Evolutionary conservation across 139 green algal genomes (phyloP), one percentile per base, ranked within the genome.

Genomic region (Trebouxia sp.): DNA sequence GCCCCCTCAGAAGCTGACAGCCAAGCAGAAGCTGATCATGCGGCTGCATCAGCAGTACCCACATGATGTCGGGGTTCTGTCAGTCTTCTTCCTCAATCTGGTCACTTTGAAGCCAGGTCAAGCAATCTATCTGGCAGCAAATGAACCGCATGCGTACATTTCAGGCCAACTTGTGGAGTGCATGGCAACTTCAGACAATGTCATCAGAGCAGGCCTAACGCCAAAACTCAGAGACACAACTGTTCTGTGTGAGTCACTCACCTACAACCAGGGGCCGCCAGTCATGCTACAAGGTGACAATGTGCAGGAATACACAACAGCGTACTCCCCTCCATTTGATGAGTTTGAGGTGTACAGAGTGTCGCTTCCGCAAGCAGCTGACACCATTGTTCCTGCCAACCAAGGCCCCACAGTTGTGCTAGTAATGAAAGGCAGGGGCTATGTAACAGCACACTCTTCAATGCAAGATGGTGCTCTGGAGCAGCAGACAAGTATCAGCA

Each of bases 131-230:
- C 85, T 84, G 53, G 38, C 90, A 3, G 94, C 97, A 65, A 99
- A 99, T 84, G 94, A 97, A 88, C 97, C 97, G 3, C 97, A 99
- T 83, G 97, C 97, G 0, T 99, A 99, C 88, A 58, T 99, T 11
- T 85, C 83, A 32, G 94, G 94, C 6, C 83, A 96, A 67, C 83
- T 97, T 41, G 86, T 98, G 26, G 96, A 99, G 89, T 92, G 84
- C 80, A 98, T 99, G 96, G 96, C 96, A 1, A 92, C 92, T 17
- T 93, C 85, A 42, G 97, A 99, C 89, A 99, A 99, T 84, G 97
- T 99, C 35, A 92, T 99, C 37, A 87, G 97, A 1, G 96, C 95
- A 22, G 97, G 97, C 0, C 90, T 98, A 9, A 99, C 97, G 10
- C 96, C 96, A 42, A 99, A 99, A 88, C 90, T 96, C 75, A 80